Base-by-base conservation (phyloP, 2,329 filamentous ascomycete species). In the Karstenula rhodostoma region DNA sequence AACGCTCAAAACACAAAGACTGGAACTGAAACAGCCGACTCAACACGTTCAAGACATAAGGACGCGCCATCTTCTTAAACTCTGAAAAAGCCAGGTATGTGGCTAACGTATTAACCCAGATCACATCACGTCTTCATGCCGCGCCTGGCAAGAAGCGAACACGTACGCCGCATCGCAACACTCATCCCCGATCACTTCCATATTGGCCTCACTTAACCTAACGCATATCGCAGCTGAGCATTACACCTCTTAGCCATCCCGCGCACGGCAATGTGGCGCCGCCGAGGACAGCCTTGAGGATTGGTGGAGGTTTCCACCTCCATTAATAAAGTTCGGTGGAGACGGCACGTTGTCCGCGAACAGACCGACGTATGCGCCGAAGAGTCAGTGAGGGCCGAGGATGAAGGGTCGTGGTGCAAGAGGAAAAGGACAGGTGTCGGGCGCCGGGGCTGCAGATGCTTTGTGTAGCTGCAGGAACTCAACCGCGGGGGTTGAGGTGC, bases 351-450 rank as follows among this genome's bases (percentile, higher is more conserved):
- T 55, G 27, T 35, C 52, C 49, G 49, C 49, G 2, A 23, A 12
- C 10, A 52, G 49, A 27, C 13, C 27, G 17, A 52, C 19, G 33
- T 25, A 23, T 43, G 23, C 7, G 29, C n/a, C n/a, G 10, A 17
- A 55, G 52, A 29, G 2, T 46, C 29, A 35, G 44, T 23, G 15
- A 13, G n/a, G 15, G 9, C 52, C 52, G 27, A n/a, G 29, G 25
- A 12, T 15, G 42, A 29, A 13, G 13, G 23, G 4, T 5, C 12
- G 40, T 52, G 19, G 35, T 40, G 49, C 33, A 27, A 52, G 17
- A 9, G 29, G 47, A 50, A 54, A 46, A 55, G 52, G 52, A 27
- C 52, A 55, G 42, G 52, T 55, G 52, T 55, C 52, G 40, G 35
- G 10, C 52, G 19, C n/a, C 9, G 27, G 25, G n/a, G n/a, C 52